Evolutionary conservation across 495 filamentous ascomycete species (phyloP), one percentile per base, ranked within the genome.

Genomic region (Rusavskia elegans): DNA sequence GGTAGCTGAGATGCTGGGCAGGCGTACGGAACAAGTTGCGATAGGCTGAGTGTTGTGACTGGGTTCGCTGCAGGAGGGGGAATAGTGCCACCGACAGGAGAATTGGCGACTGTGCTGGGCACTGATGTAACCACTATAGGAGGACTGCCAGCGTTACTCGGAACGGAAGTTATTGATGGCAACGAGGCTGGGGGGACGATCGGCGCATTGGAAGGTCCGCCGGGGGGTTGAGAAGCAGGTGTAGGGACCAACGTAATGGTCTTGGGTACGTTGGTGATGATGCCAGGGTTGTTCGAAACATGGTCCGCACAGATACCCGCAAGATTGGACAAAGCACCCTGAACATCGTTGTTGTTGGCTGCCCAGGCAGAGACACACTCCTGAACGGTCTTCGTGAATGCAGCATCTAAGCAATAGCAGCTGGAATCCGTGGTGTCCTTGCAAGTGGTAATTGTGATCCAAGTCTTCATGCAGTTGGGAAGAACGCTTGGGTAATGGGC

Each of bases 391-490:
- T 77, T 74, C 62, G 86, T 85, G 70, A 94, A 89, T 49, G 75
- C 62, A 45, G 72, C 65, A 57, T 84, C 73, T 51, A 84, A 82
- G 79, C 90, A 97, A 81, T 83, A 97, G 81, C 92, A 97, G 54
- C 69, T 64, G 36, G 75, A 66, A 59, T 94, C 85, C 45, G 83
- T 79, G 80, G 94, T 95, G 71, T 87, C 84, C 54, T 66, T 72
- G 79, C 90, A 96, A 66, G 76, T 75, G 55, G 70, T 71, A 58
- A 81, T 78, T 19, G 51, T 55, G 57, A 93, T 66, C 87, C 87
- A 96, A 58, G 90, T 95, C 78, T 95, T 93, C 69, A 97, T 73
- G 71, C 90, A 97, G 56, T 80, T 80, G 50, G 89, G 88, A 16
- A 97, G 82, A 39, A 85, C 75, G 52, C 69, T 69, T 46, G 89